phyloP scores from a whole-genome alignment of 2,329 filamentous ascomycete genomes.

The Diaporthe velutina region DNA sequence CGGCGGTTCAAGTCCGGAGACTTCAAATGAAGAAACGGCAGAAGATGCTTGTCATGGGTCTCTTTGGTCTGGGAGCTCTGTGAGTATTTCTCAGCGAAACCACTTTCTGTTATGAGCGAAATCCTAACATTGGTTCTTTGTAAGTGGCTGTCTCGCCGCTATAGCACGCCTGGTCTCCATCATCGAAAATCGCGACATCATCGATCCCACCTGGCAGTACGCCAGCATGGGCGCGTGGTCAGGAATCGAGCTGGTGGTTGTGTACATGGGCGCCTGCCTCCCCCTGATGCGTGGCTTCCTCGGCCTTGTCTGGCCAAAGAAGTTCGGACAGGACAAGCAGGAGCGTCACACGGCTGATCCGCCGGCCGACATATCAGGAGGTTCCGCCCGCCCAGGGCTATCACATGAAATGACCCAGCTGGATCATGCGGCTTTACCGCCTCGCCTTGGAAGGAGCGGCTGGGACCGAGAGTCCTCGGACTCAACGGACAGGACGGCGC shows the following conservation, averaged over 20 bases:
- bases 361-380: background rate
- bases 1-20: background rate
- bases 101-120: background rate
- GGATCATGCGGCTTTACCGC: background rate
- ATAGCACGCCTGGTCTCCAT: background rate
- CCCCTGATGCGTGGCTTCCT: conserved; percentile 5
- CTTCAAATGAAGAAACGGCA: background rate
- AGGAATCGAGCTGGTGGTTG: conserved; percentile 1
- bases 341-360: conserved; percentile 1
- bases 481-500: background rate
- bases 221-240: conserved; percentile 9
- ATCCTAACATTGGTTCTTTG: background rate
- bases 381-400: background rate
- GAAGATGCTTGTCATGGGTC: background rate
- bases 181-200: conserved; percentile 9
- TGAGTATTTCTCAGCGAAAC: background rate
- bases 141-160: background rate
- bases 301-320: conserved; percentile 9
- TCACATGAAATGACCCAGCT: background rate
- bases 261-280: background rate
- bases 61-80: conserved; percentile 4
- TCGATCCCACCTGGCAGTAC: conserved; percentile 14
- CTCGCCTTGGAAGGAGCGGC: background rate
- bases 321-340: background rate
- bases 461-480: conserved; percentile 1